Conservation (phyloP, 371 early-diverging fungal genomes). For the Coemansia sp. region DNA sequence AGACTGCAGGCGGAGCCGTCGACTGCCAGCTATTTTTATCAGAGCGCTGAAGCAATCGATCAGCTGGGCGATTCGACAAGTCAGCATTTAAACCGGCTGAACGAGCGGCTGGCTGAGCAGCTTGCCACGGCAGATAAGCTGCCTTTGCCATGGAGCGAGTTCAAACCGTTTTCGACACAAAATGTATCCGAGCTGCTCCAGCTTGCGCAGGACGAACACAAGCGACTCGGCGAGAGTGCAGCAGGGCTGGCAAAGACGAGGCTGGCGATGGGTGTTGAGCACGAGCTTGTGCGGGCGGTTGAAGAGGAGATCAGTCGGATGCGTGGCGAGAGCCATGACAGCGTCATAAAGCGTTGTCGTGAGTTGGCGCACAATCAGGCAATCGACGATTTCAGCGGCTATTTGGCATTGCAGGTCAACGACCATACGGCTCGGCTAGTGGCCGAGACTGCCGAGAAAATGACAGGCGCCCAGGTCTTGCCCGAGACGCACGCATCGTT, state of each 20-base stretch:
- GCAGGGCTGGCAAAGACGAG: background rate
- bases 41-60: constrained; percentile 10
- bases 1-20: constrained; percentile 3
- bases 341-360: background rate
- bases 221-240: constrained; percentile 5
- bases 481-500: constrained; percentile 3
- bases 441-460: background rate
- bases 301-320: constrained; percentile 13
- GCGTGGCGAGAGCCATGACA: constrained; percentile 4
- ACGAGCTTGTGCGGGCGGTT: constrained; percentile 11
- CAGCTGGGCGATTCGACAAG: constrained; percentile 4
- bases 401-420: background rate
- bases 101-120: constrained; percentile 8
- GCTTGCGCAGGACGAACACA: constrained; percentile 16
- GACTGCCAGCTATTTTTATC: constrained; percentile 24
- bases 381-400: background rate
- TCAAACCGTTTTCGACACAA: constrained; percentile 23
- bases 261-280: constrained; percentile 7
- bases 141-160: constrained; percentile 42
- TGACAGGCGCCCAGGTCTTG: background rate
- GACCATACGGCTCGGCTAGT: constrained; percentile 6
- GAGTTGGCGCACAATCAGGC: background rate
- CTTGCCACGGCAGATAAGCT: constrained; percentile 12
- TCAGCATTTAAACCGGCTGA: background rate
- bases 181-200: constrained; percentile 16